Evolutionary conservation across 164 flowering plant genomes (phyloP).

Genomic region (Vitis riparia): DNA sequence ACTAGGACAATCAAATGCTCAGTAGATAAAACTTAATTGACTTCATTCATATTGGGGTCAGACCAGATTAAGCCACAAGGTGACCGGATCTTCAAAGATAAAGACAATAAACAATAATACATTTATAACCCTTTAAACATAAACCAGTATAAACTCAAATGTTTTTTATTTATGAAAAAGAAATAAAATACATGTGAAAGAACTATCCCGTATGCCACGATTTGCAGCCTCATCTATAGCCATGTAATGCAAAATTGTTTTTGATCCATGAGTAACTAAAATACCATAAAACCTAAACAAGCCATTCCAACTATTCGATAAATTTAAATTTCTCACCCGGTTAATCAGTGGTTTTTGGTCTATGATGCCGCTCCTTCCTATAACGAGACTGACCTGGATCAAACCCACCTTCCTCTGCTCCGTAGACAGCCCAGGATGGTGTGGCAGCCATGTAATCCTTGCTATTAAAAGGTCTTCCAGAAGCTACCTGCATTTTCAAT

Average conservation of each 20-base stretch:
- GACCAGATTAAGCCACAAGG: too few species aligned
- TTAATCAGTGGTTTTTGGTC: slow-evolving; percentile 26
- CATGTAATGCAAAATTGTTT: slow-evolving; percentile 1
- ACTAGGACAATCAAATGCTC: too few species aligned
- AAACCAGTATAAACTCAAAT: too few species aligned
- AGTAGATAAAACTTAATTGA: too few species aligned
- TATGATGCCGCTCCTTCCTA: slow-evolving; percentile 85
- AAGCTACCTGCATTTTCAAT: slow-evolving; percentile 59
- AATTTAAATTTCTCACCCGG: slow-evolving; percentile 8
- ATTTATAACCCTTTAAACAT: too few species aligned
- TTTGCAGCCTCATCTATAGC: neutral
- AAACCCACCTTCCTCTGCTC: slow-evolving; percentile 96
- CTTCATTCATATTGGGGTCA: too few species aligned
- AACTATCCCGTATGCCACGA: too few species aligned
- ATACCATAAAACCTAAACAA: neutral
- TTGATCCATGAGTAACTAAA: neutral
- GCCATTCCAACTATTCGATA: neutral
- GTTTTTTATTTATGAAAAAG: too few species aligned
- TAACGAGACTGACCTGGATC: slow-evolving; percentile 83
- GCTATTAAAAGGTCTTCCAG: slow-evolving; percentile 77
- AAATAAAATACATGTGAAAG: too few species aligned
- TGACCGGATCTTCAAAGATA: too few species aligned
- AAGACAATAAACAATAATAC: too few species aligned
- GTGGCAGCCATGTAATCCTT: slow-evolving; percentile 86
- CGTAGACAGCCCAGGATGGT: slow-evolving; percentile 95